phyloP scores from a whole-genome alignment of 75 land plant genomes.

The Cunninghamia lanceolata region DNA sequence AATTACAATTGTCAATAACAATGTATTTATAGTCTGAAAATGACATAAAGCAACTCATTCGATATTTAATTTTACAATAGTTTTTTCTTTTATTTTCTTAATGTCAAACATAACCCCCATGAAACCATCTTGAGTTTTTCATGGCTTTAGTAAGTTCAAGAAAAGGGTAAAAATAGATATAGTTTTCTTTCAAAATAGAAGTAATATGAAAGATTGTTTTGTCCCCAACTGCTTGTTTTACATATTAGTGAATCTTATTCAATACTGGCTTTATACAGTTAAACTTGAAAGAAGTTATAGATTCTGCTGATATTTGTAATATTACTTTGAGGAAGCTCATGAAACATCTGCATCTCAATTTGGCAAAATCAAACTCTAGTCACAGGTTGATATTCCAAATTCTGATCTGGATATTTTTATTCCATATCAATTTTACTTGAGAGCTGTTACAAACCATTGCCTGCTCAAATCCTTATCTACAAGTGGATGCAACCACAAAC shows the following conservation, averaged over 20 bases:
- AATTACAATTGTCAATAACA: no score
- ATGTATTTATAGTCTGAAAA: no score
- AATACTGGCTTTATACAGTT: background rate
- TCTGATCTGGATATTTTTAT: background rate
- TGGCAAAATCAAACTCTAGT: background rate
- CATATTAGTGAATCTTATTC: background rate
- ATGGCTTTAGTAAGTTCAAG: background rate
- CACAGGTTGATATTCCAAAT: background rate
- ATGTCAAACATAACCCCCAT: background rate
- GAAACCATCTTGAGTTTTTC: background rate
- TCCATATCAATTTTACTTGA: background rate
- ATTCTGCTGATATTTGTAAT: background rate
- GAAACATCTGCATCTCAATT: background rate
- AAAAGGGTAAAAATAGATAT: background rate
- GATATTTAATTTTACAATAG: no score
- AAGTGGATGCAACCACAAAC: conserved; percentile 1
- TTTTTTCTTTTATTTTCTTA: background rate
- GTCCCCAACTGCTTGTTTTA: background rate
- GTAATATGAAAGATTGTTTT: background rate
- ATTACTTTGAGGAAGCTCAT: background rate
- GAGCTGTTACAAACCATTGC: background rate
- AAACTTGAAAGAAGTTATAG: background rate
- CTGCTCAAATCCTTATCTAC: conserved; percentile 5
- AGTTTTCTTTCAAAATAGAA: background rate
- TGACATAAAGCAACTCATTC: no score